phyloP scores from a whole-genome alignment of 805 yeast genomes.

The Ogataea angusta region DNA sequence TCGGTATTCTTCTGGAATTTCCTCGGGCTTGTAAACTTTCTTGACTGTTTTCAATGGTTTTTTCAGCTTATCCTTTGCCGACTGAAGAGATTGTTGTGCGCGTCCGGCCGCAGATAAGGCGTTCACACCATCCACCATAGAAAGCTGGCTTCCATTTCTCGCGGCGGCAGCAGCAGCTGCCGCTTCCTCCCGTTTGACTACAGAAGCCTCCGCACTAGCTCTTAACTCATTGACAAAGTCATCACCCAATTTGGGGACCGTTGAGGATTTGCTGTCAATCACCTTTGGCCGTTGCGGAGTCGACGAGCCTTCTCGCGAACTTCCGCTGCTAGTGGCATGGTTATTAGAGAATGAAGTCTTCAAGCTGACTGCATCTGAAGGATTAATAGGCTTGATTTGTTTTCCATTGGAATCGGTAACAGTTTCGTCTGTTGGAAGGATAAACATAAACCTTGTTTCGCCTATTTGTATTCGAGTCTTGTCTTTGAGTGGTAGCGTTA shows the following conservation, averaged over 20 bases:
- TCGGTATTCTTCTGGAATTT: slow-evolving; percentile 84
- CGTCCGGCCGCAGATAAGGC: slow-evolving; percentile 17
- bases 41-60: slow-evolving; percentile 53
- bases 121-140: slow-evolving; percentile 13
- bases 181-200: slow-evolving; percentile 27
- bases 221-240: slow-evolving; percentile 28
- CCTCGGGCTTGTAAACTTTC: slow-evolving; percentile 70
- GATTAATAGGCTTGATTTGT: slow-evolving; percentile 40
- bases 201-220: slow-evolving; percentile 31
- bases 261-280: slow-evolving; percentile 1
- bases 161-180: slow-evolving; percentile 26
- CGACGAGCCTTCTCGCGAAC: slow-evolving; percentile 24
- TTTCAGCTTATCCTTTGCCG: slow-evolving; percentile 33
- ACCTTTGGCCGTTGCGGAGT: slow-evolving; percentile 12
- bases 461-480: slow-evolving; percentile 89
- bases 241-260: slow-evolving; percentile 24
- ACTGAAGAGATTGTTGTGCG: slow-evolving; percentile 10
- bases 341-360: slow-evolving; percentile 44
- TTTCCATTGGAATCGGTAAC: slow-evolving; percentile 20
- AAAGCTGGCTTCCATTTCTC: slow-evolving; percentile 5
- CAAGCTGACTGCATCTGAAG: slow-evolving; percentile 59
- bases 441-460: slow-evolving; percentile 83
- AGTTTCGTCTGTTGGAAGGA: slow-evolving; percentile 66
- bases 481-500: slow-evolving; percentile 82
- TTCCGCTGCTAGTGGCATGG: slow-evolving; percentile 17